Evolutionary conservation across 495 filamentous ascomycete species (phyloP).

Genomic region (Lasiosphaeria hispida): DNA sequence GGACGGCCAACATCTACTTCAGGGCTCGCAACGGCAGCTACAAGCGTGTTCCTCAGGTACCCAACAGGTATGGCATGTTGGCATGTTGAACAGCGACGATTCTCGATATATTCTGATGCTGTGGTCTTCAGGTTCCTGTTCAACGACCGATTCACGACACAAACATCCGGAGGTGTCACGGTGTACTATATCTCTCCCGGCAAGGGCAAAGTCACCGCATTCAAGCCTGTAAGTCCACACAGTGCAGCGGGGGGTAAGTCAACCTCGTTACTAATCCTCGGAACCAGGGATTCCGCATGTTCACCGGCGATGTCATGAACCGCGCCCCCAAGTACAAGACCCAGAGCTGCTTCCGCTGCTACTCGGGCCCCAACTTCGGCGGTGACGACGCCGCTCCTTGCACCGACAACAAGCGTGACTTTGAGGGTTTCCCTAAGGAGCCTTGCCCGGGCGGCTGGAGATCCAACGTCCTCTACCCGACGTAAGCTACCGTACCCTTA

Average conservation of each 20-base stretch:
- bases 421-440: constrained; percentile 31
- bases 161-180: constrained; percentile 41
- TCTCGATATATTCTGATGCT: too few relatives aligned
- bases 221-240: constrained; percentile 36
- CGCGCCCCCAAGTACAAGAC: constrained; percentile 31
- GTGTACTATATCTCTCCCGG: constrained; percentile 47
- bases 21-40: constrained; percentile 40
- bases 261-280: background rate
- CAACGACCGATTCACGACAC: constrained; percentile 42
- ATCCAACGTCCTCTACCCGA: constrained; percentile 45
- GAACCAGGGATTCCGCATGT: constrained; percentile 35
- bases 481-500: constrained; percentile 17
- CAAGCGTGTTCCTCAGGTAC: constrained; percentile 41
- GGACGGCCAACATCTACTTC: constrained; percentile 46
- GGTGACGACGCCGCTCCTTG: constrained; percentile 38
- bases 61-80: too few relatives aligned
- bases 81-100: too few relatives aligned
- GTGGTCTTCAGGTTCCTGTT: constrained; percentile 41
- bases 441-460: constrained; percentile 41
- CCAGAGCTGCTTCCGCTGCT: constrained; percentile 46
- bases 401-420: constrained; percentile 31
- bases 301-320: constrained; percentile 32
- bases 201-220: constrained; percentile 42
- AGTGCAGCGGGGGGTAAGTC: background rate
- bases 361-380: constrained; percentile 37